These are phyloP conservation scores for Cupressus sempervirens DNA, from an alignment of 75 land plant species.

Conservation along the genomic window DNA sequence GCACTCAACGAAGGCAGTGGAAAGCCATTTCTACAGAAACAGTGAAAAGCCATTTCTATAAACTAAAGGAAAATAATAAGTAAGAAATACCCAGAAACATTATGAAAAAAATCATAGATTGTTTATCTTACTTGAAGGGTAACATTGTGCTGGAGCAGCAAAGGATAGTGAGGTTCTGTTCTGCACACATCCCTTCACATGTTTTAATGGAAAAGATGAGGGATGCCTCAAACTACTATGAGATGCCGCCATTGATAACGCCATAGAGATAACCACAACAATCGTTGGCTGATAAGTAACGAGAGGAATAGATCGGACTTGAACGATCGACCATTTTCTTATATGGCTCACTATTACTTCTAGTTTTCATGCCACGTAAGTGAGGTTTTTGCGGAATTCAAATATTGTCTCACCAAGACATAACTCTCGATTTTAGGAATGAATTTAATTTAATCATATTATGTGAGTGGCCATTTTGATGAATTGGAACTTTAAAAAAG, in stretches of 20 bases:
- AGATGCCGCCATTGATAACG: background rate
- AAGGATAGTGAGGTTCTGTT: background rate
- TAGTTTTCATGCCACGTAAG: too few relatives aligned
- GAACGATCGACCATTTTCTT: background rate
- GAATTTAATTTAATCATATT: too few relatives aligned
- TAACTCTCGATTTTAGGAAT: too few relatives aligned
- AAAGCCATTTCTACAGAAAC: background rate
- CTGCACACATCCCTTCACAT: background rate
- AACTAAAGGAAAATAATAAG: background rate
- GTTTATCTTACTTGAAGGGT: conserved; percentile 4
- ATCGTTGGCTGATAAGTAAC: background rate
- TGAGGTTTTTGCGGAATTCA: too few relatives aligned
- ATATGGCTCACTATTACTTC: too few relatives aligned
- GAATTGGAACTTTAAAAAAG: too few relatives aligned
- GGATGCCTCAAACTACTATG: background rate
- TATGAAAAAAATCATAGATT: background rate
- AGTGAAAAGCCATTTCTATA: background rate
- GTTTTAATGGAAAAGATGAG: background rate
- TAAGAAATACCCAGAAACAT: background rate
- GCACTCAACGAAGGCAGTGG: too few relatives aligned
- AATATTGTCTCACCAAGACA: too few relatives aligned
- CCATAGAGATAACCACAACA: background rate
- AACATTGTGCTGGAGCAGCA: background rate
- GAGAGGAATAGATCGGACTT: background rate
- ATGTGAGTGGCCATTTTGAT: too few relatives aligned